Evolutionary conservation across 2,329 filamentous ascomycete species (phyloP).

Genomic region (Xylaria multiplex): DNA sequence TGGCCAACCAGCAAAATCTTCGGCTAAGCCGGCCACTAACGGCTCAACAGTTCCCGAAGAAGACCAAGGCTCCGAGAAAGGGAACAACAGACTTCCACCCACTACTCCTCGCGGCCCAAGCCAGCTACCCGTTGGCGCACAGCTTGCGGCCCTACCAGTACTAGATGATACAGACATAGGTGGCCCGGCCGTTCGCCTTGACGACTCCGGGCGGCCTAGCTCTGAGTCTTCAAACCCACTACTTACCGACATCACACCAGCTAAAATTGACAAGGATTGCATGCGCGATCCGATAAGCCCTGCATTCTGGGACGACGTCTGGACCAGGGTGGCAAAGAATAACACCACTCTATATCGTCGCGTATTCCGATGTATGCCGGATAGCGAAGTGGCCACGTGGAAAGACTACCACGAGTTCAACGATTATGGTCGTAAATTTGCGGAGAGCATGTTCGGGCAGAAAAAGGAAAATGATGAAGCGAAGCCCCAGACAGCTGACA

Average conservation of each 20-base stretch:
- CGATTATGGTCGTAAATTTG: slow-evolving; percentile 81
- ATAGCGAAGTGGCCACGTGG: slow-evolving; percentile 94
- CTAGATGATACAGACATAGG: slow-evolving; percentile 85
- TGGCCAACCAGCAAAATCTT: slow-evolving; percentile 16
- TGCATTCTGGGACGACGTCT: slow-evolving; percentile 85
- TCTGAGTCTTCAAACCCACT: slow-evolving; percentile 61
- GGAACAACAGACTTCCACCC: slow-evolving; percentile 67
- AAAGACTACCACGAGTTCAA: slow-evolving; percentile 88
- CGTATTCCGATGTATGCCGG: slow-evolving; percentile 96
- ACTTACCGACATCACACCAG: slow-evolving; percentile 75
- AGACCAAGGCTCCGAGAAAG: slow-evolving; percentile 48
- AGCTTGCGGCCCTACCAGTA: slow-evolving; percentile 75
- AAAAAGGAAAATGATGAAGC: slow-evolving; percentile 65
- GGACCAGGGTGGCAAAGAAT: slow-evolving; percentile 88
- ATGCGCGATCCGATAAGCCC: slow-evolving; percentile 91
- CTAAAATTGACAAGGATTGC: slow-evolving; percentile 85
- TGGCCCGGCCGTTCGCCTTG: slow-evolving; percentile 71
- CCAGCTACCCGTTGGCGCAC: slow-evolving; percentile 73
- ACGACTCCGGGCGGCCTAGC: slow-evolving; percentile 61
- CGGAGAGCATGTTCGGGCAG: slow-evolving; percentile 68
- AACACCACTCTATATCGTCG: slow-evolving; percentile 94
- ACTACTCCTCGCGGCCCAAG: slow-evolving; percentile 69
- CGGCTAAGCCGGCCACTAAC: slow-evolving; percentile 24
- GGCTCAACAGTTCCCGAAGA: slow-evolving; percentile 44
- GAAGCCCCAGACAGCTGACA: slow-evolving; percentile 50